Evolutionary conservation across 192 early-diverging fungal species (phyloP).

Genomic region (Gonapodya sp.): DNA sequence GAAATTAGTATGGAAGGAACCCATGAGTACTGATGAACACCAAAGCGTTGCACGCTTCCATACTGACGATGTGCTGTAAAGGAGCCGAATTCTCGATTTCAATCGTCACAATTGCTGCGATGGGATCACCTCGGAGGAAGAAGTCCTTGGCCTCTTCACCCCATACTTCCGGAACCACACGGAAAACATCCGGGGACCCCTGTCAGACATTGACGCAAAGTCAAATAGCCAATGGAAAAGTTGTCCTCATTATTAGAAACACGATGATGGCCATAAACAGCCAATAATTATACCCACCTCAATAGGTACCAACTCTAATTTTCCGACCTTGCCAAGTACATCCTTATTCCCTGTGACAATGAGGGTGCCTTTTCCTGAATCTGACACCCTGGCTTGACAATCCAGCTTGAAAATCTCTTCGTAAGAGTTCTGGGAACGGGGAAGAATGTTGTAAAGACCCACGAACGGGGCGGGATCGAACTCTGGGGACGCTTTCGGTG

Average conservation of each 20-base stretch:
- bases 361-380: not conserved
- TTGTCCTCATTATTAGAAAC: no score
- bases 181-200: not conserved
- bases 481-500: not conserved
- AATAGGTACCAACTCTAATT: not conserved
- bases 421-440: not conserved
- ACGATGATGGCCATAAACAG: no score
- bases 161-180: not conserved
- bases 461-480: not conserved
- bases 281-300: no score
- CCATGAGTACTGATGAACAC: no score
- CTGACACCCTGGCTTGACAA: not conserved
- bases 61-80: not conserved
- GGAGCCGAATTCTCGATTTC: not conserved
- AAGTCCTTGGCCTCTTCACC: not conserved
- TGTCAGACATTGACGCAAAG: no score
- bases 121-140: not conserved
- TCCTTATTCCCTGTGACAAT: not conserved
- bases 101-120: not conserved
- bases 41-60: no score
- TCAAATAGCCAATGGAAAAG: no score
- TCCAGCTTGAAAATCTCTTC: not conserved
- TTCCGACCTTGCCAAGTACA: not conserved
- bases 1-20: no score
- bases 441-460: not conserved